Evolutionary conservation across 768 basidiomycete genomes (phyloP).

Genomic region (Crucibulum laeve): DNA sequence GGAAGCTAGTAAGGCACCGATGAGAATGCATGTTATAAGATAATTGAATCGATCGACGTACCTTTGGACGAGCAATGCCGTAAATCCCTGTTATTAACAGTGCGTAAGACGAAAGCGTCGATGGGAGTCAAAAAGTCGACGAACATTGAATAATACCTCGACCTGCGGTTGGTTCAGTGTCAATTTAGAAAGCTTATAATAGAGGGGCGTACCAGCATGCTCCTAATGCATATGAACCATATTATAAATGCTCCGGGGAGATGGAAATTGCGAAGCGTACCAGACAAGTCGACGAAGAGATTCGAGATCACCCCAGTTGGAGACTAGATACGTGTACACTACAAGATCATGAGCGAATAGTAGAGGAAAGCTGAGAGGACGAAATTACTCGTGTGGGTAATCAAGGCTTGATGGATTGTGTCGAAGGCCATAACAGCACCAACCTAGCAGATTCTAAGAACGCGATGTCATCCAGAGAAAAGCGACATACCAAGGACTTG

Average conservation of each 20-base stretch:
- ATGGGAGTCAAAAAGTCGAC: slow-evolving; percentile 3
- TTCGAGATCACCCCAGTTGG: slow-evolving; percentile 26
- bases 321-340: slow-evolving; percentile 48
- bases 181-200: background rate
- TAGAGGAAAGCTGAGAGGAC: background rate
- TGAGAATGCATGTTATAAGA: background rate
- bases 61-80: slow-evolving; percentile 46
- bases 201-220: slow-evolving; percentile 27
- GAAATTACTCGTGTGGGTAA: slow-evolving; percentile 14
- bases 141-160: slow-evolving; percentile 46
- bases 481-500: slow-evolving; percentile 36
- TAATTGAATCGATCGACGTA: slow-evolving; percentile 7
- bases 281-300: slow-evolving; percentile 32
- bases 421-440: slow-evolving; percentile 44
- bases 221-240: slow-evolving; percentile 18
- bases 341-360: background rate
- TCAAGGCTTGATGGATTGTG: slow-evolving; percentile 47
- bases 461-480: background rate
- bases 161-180: slow-evolving; percentile 23
- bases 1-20: slow-evolving; percentile 27
- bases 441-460: slow-evolving; percentile 30
- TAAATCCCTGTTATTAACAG: slow-evolving; percentile 29
- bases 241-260: background rate
- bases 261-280: slow-evolving; percentile 21
- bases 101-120: slow-evolving; percentile 1